Base-by-base conservation (phyloP, 2,329 filamentous ascomycete species). In the Trichoderma sp. region DNA sequence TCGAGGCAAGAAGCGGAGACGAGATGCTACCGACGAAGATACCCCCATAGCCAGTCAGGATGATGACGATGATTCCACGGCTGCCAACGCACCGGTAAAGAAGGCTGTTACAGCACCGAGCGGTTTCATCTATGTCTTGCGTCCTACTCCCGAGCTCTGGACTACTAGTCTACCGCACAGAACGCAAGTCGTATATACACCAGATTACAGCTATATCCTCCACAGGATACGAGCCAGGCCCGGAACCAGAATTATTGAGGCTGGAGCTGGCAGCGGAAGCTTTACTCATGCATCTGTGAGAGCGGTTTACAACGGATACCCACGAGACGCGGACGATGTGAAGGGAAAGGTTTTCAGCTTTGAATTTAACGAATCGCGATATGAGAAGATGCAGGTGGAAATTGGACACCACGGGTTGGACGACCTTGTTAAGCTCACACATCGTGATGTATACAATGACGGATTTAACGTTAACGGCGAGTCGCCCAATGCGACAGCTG, bases 131-230 rank as follows among this genome's bases (percentile, higher is more conserved):
- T 93, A 96, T 80, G 84, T 96, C 21, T 84, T 96, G 18, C 90
- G 91, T 14, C 93, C 93, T 0, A 94, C 93, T 0, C 93, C 93
- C 5, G 93, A 96, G 80, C 86, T 93, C 26, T 96, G 93, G 93
- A 96, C 93, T 0, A 88, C 88, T 70, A 93, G 91, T 72, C 82
- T 96, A 62, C 93, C 93, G 1, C 93, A 96, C 79, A 86, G 93
- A 73, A 96, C 93, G 0, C 93, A 96, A 79, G 93, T 96, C 47
- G 93, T 96, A 68, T 96, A 96, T 80, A 95, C 92, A 0, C 92
- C 93, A 18, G 93, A 96, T 80, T 95, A 94, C 82, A 95, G 93
- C 83, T 96, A 94, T 78, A 89, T 96, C 63, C 84, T 96, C 12
- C 92, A 95, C 77, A 87, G 92, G 39, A 87, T 96, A 76, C 88